Evolutionary conservation across 2,329 filamentous ascomycete genomes (phyloP).

Genomic region (Xylaria sp.): DNA sequence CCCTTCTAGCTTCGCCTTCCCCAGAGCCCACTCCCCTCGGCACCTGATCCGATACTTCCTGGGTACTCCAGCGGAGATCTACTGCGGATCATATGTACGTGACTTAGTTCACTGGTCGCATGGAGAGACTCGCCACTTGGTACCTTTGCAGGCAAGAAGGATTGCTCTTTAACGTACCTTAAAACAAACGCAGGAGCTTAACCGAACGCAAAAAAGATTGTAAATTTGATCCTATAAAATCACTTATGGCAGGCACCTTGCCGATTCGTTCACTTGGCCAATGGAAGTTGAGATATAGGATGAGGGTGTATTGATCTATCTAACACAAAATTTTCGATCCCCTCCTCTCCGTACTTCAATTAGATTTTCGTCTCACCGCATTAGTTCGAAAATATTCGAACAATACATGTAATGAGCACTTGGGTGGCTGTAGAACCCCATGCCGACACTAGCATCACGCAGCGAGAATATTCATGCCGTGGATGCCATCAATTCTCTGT

Average conservation of each 20-base stretch:
- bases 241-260: neutral
- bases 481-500: neutral
- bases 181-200: neutral
- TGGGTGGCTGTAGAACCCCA: neutral
- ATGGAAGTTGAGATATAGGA: neutral
- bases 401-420: neutral
- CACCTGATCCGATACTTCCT: neutral
- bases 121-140: neutral
- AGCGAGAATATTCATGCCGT: neutral
- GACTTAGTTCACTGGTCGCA: neutral
- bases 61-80: neutral
- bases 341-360: too few species aligned
- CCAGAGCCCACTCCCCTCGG: neutral
- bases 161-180: too few species aligned
- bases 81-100: neutral
- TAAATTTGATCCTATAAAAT: neutral
- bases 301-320: constrained; percentile 1
- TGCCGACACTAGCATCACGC: neutral
- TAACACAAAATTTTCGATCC: neutral
- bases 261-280: neutral
- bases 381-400: neutral
- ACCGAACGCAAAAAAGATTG: neutral
- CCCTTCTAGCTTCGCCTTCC: neutral
- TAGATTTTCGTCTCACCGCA: neutral
- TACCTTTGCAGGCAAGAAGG: too few species aligned